Evolutionary conservation across 2,329 filamentous ascomycete genomes (phyloP).

Genomic region (Ophiostoma novo-ulmi): DNA sequence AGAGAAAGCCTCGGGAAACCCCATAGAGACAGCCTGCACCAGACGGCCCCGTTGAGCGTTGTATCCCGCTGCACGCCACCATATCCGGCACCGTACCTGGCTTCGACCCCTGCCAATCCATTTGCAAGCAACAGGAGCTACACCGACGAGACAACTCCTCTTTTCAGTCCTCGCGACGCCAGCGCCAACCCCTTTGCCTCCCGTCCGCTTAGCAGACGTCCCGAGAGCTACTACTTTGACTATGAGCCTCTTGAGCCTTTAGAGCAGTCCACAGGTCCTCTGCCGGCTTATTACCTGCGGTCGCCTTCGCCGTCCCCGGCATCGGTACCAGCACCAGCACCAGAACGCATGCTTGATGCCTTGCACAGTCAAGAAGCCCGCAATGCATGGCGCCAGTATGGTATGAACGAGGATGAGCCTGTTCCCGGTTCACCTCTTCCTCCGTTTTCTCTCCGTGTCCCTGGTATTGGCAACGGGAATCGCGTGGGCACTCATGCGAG

Average conservation of each 20-base stretch:
- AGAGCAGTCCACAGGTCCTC: not conserved
- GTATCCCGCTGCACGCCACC: not conserved
- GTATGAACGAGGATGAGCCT: not conserved
- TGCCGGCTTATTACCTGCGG: not conserved
- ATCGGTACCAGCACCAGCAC: not conserved
- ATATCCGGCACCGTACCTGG: not conserved
- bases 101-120: not conserved
- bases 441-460: conserved; percentile 1
- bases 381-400: not conserved
- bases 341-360: not conserved
- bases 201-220: not conserved
- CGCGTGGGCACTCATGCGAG: not conserved
- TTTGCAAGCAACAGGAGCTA: not conserved
- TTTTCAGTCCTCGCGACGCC: not conserved
- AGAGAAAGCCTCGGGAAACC: not conserved
- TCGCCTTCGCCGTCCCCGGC: not conserved
- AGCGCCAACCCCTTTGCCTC: not conserved
- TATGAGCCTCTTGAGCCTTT: not conserved
- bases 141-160: not conserved
- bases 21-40: not conserved
- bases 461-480: not conserved
- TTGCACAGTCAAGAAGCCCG: not conserved
- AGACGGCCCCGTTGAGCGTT: not conserved
- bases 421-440: not conserved
- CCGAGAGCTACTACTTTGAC: not conserved